phyloP scores from a whole-genome alignment of 768 basidiomycete species.

The Phaeolepiota aurea region DNA sequence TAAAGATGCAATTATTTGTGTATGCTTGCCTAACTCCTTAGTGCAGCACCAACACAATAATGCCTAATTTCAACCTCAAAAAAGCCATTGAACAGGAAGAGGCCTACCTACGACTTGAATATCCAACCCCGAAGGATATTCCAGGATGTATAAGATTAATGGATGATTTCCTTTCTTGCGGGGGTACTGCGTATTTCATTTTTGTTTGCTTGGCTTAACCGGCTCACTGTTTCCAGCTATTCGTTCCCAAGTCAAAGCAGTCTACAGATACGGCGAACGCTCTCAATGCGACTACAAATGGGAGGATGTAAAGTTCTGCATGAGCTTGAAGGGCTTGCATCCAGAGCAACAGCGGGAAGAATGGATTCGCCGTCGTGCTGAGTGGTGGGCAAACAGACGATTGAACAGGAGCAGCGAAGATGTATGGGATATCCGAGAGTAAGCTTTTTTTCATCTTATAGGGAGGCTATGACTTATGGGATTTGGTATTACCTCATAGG shows the following conservation, averaged over 20 bases:
- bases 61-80: constrained; percentile 40
- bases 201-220: background rate
- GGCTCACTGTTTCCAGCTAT: constrained; percentile 41
- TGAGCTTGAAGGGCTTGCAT: constrained; percentile 71
- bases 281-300: constrained; percentile 68
- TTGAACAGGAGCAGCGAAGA: constrained; percentile 83
- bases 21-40: no score
- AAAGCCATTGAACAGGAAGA: constrained; percentile 61
- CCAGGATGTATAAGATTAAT: constrained; percentile 76
- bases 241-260: constrained; percentile 69
- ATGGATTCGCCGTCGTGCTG: constrained; percentile 83
- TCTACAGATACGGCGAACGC: constrained; percentile 80
- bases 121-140: constrained; percentile 73
- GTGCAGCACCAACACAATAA: constrained; percentile 6
- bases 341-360: constrained; percentile 71
- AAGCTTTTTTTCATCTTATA: constrained; percentile 21
- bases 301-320: constrained; percentile 93
- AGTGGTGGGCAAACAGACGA: constrained; percentile 88
- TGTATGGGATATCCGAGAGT: constrained; percentile 88
- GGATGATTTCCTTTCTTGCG: constrained; percentile 65
- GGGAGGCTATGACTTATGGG: background rate
- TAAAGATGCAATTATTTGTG: no score
- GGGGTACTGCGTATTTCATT: constrained; percentile 31
- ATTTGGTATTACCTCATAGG: constrained; percentile 19
- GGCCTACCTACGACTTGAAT: constrained; percentile 49